phyloP scores from a whole-genome alignment of 768 basidiomycete species.

The Pleurotus pulmonarius region DNA sequence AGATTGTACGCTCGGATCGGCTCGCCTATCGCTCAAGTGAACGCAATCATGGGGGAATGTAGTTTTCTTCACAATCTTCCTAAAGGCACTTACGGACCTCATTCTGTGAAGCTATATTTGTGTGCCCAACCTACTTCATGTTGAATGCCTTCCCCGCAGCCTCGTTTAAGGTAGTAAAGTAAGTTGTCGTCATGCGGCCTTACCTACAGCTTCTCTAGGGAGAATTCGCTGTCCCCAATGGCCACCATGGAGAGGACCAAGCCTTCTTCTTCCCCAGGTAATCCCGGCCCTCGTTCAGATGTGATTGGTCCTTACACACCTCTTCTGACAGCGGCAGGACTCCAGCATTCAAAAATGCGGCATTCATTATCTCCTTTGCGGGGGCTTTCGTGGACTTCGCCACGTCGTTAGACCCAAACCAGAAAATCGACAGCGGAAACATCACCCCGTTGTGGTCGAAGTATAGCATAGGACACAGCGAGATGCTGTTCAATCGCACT shows the following conservation, averaged over 20 bases:
- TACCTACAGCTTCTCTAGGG: slow-evolving; percentile 19
- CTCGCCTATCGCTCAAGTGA: slow-evolving; percentile 26
- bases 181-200: neutral
- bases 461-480: slow-evolving; percentile 22
- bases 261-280: slow-evolving; percentile 40
- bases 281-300: slow-evolving; percentile 10
- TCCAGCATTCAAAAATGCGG: slow-evolving; percentile 30
- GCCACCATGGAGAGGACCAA: slow-evolving; percentile 31
- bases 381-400: slow-evolving; percentile 35
- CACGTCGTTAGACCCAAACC: slow-evolving; percentile 25
- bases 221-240: slow-evolving; percentile 41
- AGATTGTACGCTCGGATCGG: slow-evolving; percentile 13
- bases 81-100: neutral
- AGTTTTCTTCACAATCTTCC: neutral
- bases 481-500: slow-evolving; percentile 48
- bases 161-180: slow-evolving; percentile 27
- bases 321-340: neutral
- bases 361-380: slow-evolving; percentile 32
- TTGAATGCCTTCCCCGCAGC: slow-evolving; percentile 25
- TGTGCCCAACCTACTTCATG: slow-evolving; percentile 40
- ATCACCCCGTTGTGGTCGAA: slow-evolving; percentile 33
- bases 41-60: slow-evolving; percentile 37
- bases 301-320: neutral
- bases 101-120: slow-evolving; percentile 32
- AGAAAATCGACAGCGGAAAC: slow-evolving; percentile 24